phyloP scores from a whole-genome alignment of 768 basidiomycete genomes.

The Thelephora aurantiotincta region DNA sequence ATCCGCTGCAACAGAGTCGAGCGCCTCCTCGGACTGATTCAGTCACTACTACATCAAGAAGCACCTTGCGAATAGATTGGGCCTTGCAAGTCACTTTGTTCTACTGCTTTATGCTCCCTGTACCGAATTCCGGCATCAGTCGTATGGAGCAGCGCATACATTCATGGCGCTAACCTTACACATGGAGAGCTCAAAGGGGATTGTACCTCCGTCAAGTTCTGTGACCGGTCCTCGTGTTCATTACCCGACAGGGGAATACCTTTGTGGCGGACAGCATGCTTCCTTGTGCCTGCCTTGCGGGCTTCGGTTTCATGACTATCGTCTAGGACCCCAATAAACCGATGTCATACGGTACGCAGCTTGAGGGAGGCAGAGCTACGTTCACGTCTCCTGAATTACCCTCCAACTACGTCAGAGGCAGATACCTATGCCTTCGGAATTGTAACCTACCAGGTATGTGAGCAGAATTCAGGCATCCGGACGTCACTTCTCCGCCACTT shows the following conservation, averaged over 20 bases:
- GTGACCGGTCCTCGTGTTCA: neutral
- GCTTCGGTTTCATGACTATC: slow-evolving; percentile 12
- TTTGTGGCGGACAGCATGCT: slow-evolving; percentile 8
- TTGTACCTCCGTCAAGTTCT: neutral
- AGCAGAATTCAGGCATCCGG: neutral
- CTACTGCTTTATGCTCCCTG: neutral
- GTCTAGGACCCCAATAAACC: neutral
- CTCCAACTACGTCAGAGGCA: neutral
- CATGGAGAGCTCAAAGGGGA: slow-evolving; percentile 4
- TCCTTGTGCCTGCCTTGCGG: slow-evolving; percentile 9
- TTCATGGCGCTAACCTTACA: neutral
- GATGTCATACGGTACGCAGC: neutral
- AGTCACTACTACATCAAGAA: slow-evolving; percentile 5
- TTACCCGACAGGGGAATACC: slow-evolving; percentile 9
- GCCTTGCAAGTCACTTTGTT: neutral
- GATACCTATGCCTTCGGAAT: neutral
- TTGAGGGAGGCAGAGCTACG: neutral
- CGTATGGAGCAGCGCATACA: neutral
- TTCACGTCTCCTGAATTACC: neutral
- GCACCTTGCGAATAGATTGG: neutral
- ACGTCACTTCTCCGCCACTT: neutral
- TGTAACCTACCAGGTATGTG: neutral
- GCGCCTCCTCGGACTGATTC: too few relatives aligned
- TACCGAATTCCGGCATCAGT: neutral
- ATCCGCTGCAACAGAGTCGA: too few relatives aligned